Evolutionary conservation across 352 stramenopile genomes (phyloP).

Genomic region (Phytophthora pistaciae): DNA sequence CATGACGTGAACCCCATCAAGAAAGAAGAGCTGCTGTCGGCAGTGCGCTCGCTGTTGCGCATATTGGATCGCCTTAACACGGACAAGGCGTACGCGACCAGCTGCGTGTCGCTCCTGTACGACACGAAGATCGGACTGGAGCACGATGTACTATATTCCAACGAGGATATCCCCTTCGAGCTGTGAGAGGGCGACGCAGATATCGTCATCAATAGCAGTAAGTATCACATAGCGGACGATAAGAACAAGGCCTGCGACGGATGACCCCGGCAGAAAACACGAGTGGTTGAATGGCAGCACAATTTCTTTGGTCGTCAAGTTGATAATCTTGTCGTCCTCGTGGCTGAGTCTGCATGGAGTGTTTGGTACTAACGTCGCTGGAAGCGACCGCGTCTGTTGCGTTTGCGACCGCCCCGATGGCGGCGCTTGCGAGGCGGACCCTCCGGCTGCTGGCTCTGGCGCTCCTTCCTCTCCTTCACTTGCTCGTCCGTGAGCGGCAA

Average conservation of each 20-base stretch:
- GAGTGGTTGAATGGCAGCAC: slow-evolving; percentile 21
- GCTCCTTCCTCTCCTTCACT: slow-evolving; percentile 53
- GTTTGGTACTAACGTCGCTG: slow-evolving; percentile 26
- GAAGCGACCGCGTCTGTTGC: slow-evolving; percentile 39
- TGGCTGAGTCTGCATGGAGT: slow-evolving; percentile 4
- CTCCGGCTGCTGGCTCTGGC: slow-evolving; percentile 27
- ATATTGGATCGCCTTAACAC: slow-evolving; percentile 74
- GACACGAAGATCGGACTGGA: slow-evolving; percentile 88
- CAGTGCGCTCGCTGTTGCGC: slow-evolving; percentile 75
- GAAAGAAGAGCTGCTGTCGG: slow-evolving; percentile 83
- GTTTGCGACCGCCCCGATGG: slow-evolving; percentile 44
- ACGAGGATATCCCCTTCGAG: slow-evolving; percentile 85
- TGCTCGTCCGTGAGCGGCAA: slow-evolving; percentile 79
- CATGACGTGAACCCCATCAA: slow-evolving; percentile 88
- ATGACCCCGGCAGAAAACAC: slow-evolving; percentile 9
- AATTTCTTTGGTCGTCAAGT: slow-evolving; percentile 16
- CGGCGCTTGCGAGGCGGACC: slow-evolving; percentile 36
- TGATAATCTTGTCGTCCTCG: slow-evolving; percentile 1
- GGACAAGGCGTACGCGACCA: slow-evolving; percentile 69
- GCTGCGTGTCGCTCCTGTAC: slow-evolving; percentile 81
- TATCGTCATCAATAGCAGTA: slow-evolving; percentile 28
- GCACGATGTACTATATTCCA: slow-evolving; percentile 82
- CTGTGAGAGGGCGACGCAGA: slow-evolving; percentile 48
- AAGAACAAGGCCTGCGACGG: slow-evolving; percentile 20
- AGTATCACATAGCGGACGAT: slow-evolving; percentile 18